Conservation (phyloP, 83 land plant genomes). For the Diphasiastrum complanatum region DNA sequence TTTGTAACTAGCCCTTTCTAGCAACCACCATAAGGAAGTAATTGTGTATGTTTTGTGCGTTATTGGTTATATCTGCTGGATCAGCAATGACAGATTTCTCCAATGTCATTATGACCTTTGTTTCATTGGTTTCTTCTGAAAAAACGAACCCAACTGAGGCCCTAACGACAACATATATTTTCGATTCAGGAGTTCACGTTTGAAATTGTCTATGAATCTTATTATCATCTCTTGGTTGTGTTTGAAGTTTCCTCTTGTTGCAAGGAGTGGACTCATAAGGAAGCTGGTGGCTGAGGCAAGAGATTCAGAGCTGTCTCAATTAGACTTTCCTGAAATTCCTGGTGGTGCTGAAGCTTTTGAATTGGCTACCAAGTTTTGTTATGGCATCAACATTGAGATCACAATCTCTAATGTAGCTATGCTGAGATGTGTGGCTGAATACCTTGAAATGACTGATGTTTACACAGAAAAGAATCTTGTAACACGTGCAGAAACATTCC, state of each 20-base stretch:
- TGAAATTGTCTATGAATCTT: too few species aligned
- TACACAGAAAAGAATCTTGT: constrained; percentile 43
- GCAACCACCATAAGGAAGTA: too few species aligned
- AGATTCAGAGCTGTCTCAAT: constrained; percentile 31
- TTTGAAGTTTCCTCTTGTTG: constrained; percentile 59
- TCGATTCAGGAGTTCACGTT: too few species aligned
- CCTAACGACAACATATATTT: too few species aligned
- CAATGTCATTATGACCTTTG: too few species aligned
- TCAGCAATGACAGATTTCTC: too few species aligned
- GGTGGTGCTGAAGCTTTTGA: constrained; percentile 68
- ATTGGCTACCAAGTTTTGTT: constrained; percentile 52
- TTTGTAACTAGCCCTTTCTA: too few species aligned
- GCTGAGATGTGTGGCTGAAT: constrained; percentile 57
- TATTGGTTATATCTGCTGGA: too few species aligned
- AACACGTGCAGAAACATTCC: constrained; percentile 42
- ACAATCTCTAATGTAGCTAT: constrained; percentile 40
- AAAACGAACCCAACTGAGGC: too few species aligned
- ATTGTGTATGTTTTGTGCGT: too few species aligned
- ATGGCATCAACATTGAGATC: constrained; percentile 63
- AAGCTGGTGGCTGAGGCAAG: constrained; percentile 46
- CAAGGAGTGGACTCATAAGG: constrained; percentile 50
- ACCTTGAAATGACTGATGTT: constrained; percentile 70
- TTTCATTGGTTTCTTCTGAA: too few species aligned
- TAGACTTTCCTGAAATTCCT: constrained; percentile 44
- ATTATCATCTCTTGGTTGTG: too few species aligned